Conservation (phyloP, 495 filamentous ascomycete genomes). For the Xylaria castorea region DNA sequence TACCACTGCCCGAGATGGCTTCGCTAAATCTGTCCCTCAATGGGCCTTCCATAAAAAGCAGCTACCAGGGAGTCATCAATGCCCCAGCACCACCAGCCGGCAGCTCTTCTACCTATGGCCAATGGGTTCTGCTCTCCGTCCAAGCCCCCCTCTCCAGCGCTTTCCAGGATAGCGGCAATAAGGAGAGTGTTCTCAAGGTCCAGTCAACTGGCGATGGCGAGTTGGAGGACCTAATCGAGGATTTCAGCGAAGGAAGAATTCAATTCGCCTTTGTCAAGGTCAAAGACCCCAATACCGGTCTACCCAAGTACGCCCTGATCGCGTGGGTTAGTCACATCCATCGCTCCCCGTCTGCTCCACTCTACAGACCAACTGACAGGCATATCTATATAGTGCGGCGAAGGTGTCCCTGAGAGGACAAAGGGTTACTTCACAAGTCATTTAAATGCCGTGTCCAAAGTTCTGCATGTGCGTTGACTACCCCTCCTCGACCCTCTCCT, state of each 20-base stretch:
- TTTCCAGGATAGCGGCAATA: slow-evolving; percentile 83
- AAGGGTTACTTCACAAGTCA: slow-evolving; percentile 99
- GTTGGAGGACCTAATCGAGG: slow-evolving; percentile 90
- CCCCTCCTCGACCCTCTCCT: slow-evolving; percentile 9
- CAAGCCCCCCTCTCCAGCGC: slow-evolving; percentile 87
- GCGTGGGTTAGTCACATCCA: slow-evolving; percentile 66
- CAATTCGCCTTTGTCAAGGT: slow-evolving; percentile 98
- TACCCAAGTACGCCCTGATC: slow-evolving; percentile 93
- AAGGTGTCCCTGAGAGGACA: slow-evolving; percentile 96
- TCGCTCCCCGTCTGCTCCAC: slow-evolving; percentile 34
- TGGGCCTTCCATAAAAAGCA: slow-evolving; percentile 88
- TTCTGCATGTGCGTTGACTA: slow-evolving; percentile 72
- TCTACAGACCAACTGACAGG: slow-evolving; percentile 22
- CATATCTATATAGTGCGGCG: slow-evolving; percentile 71
- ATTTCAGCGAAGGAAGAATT: slow-evolving; percentile 94
- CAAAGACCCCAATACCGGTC: slow-evolving; percentile 87
- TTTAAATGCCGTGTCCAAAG: slow-evolving; percentile 82
- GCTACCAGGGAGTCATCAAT: slow-evolving; percentile 89
- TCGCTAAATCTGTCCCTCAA: slow-evolving; percentile 90
- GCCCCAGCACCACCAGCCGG: slow-evolving; percentile 66
- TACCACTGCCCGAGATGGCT: slow-evolving; percentile 66
- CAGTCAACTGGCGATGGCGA: slow-evolving; percentile 94
- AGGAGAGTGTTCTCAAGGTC: slow-evolving; percentile 94
- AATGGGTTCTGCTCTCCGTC: slow-evolving; percentile 91
- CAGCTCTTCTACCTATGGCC: slow-evolving; percentile 61